Evolutionary conservation across 2,329 filamentous ascomycete genomes (phyloP), one percentile per base, ranked within the genome.

Genomic region (Alternaria burnsii): DNA sequence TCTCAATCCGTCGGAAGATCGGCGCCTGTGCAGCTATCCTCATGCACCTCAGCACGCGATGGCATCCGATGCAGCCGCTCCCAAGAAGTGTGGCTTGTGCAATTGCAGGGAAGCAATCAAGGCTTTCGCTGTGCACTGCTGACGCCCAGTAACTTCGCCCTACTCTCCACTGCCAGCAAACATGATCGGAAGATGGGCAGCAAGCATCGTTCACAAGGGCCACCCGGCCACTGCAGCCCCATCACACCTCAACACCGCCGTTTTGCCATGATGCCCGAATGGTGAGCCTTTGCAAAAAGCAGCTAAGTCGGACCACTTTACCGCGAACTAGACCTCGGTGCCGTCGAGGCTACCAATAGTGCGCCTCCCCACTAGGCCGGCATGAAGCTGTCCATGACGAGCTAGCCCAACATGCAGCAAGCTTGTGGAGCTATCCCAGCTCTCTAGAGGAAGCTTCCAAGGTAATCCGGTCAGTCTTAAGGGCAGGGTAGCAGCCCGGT

Each of bases 51-150:
- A 61, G 60, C 51, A 58, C 52, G 63, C 63, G 44, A 53, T 44
- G n/a, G 43, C 52, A 68, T 72, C 70, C 72, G 69, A 66, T 52
- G 57, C 65, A 72, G 68, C 74, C 74, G 72, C 63, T 53, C 54
- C 61, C 62, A 74, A 67, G 62, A 32, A 32, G 62, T 52, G 51
- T 59, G 32, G 41, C 41, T 47, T 60, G 52, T 12, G 46, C 43
- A 16, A 34, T 62, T 59, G 42, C 64, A 70, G 59, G 70, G 64
- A 56, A 56, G 53, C 52, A 73, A 73, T 64, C 72, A 73, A 71
- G 70, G 71, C 55, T 55, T 67, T 57, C 14, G n/a, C 36, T 20
- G 36, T 9, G 52, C 38, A 46, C 47, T 16, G 57, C 59, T 54
- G 36, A 40, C 62, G 53, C 53, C 55, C 44, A 47, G 26, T 59